Base-by-base conservation (phyloP, 1,284 basidiomycete genomes). In the Puccinia hordei region DNA sequence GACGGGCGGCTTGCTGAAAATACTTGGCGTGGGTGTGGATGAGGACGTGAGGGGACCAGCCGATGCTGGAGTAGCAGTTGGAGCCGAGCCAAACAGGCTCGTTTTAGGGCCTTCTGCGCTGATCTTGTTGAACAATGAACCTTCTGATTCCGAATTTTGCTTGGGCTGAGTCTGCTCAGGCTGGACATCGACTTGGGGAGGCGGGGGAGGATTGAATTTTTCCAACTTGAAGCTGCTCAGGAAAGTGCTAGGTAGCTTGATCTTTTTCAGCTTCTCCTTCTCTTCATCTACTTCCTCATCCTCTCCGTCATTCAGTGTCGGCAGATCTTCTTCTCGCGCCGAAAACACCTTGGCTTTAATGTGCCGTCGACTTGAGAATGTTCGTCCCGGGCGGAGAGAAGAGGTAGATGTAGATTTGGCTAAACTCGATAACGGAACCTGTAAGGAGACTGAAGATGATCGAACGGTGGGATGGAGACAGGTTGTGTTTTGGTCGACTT, bases 321-420 rank as follows among this genome's bases (percentile, higher is more conserved):
- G 83, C 2, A 83, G 59, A 30, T 83, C 83, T 66, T 83, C 83
- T 73, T 83, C 83, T 15, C 82, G 66, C 22, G 83, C 83, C 17
- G 80, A 81, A 41, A 83, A 83, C 12, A 83, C 83, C 51, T 82
- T 82, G 27, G 81, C 75, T 10, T 81, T 72, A 17, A 49, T 51
- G 72, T 83, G 83, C 9, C 68, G 69, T 0, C 83, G 77, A 9
- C 77, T 81, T 33, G 82, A 74, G 80, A 83, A 82, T 10, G 81
- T 78, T 41, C 81, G 81, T 73, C 83, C 83, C 17, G 83, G 83
- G 1, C 83, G 83, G 35, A 83, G 76, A 0, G 83, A 83, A 41
- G 82, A 82, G 6, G 24, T 51, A 30, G 15, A 74, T 76, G 33
- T 63, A 73, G 46, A 68, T 59, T 44, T 81, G 53, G 49, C 35